phyloP scores from a whole-genome alignment of 441 rosid genomes.

The Croton laevigatus region DNA sequence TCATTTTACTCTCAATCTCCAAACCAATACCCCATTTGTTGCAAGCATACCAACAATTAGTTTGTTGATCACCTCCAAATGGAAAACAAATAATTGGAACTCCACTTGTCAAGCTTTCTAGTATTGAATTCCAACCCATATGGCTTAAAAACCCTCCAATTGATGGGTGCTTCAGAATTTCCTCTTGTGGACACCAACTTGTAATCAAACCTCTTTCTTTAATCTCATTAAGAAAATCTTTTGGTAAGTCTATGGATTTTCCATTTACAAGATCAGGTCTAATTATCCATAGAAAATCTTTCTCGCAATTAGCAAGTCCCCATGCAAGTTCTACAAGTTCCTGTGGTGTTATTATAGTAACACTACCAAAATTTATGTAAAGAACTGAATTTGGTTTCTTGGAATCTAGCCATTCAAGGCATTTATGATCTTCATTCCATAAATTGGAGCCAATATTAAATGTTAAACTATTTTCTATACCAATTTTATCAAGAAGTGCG shows the following conservation, averaged over 20 bases:
- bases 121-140: conserved; percentile 18
- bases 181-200: conserved; percentile 17
- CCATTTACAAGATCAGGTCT: conserved; percentile 14
- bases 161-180: conserved; percentile 11
- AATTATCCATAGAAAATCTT: conserved; percentile 14
- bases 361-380: conserved; percentile 14
- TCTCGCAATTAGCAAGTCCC: conserved; percentile 16
- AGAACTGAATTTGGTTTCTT: conserved; percentile 9
- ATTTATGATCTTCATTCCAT: conserved; percentile 9
- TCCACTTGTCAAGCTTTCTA: conserved; percentile 2
- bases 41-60: conserved; percentile 10
- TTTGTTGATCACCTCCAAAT: conserved; percentile 11
- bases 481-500: neutral
- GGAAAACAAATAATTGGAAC: conserved; percentile 16
- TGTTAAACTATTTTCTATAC: neutral
- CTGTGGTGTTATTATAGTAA: neutral
- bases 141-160: conserved; percentile 17
- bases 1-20: conserved; percentile 16
- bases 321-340: conserved; percentile 15
- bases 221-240: neutral
- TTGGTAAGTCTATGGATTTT: neutral
- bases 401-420: conserved; percentile 6
- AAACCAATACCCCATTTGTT: conserved; percentile 9
- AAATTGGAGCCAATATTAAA: neutral
- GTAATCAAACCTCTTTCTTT: conserved; percentile 15